phyloP scores from a whole-genome alignment of 2,329 filamentous ascomycete genomes.

The Colletotrichum coccodes region DNA sequence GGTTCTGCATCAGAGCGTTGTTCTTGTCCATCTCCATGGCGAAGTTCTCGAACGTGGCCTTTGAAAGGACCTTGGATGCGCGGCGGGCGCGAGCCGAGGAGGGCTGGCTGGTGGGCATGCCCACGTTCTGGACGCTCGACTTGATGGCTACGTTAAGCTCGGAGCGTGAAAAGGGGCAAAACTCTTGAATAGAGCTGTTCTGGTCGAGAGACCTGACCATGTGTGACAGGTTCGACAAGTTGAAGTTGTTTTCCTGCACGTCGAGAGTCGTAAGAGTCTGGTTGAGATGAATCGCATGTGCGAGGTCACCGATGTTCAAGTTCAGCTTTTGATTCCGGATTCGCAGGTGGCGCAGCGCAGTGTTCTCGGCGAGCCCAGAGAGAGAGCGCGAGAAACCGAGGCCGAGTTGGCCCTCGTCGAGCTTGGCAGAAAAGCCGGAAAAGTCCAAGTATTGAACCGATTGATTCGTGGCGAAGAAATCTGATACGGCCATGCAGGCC shows the following conservation, averaged over 20 bases:
- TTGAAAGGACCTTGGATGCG: constrained; percentile 31
- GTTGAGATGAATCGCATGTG: constrained; percentile 60
- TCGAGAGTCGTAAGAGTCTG: constrained; percentile 62
- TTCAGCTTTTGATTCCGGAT: constrained; percentile 67
- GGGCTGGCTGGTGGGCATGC: constrained; percentile 19
- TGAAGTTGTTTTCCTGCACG: constrained; percentile 65
- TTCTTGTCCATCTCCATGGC: constrained; percentile 37
- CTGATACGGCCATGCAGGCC: constrained; percentile 59
- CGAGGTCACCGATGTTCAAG: constrained; percentile 63
- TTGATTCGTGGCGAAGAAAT: constrained; percentile 62
- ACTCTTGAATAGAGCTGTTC: constrained; percentile 55
- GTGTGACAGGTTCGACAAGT: constrained; percentile 60
- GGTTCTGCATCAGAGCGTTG: constrained; percentile 46
- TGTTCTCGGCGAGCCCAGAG: constrained; percentile 56
- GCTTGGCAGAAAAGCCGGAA: constrained; percentile 66
- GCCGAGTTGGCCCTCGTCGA: constrained; percentile 67
- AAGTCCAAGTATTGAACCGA: constrained; percentile 65
- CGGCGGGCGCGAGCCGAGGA: constrained; percentile 21
- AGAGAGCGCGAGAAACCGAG: constrained; percentile 62
- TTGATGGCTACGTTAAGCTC: constrained; percentile 48
- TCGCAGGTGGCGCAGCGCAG: constrained; percentile 58
- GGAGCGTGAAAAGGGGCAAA: constrained; percentile 51
- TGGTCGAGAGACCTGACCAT: constrained; percentile 54
- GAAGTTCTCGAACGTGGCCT: constrained; percentile 28
- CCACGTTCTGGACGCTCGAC: constrained; percentile 35